phyloP scores from a whole-genome alignment of 768 basidiomycete genomes.

The Calocybe indica region DNA sequence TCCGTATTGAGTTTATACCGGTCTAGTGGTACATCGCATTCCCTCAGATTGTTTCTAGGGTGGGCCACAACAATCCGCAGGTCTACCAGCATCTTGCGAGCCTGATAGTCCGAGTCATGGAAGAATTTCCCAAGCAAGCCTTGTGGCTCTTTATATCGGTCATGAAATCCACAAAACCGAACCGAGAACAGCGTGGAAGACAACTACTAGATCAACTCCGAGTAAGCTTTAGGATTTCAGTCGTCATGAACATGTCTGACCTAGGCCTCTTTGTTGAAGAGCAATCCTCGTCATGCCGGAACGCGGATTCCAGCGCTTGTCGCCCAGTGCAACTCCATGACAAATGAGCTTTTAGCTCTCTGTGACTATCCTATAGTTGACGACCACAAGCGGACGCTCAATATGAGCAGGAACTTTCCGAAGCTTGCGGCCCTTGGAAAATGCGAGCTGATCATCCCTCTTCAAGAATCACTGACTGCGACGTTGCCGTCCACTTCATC shows the following conservation, averaged over 20 bases:
- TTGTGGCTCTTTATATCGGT: slow-evolving; percentile 91
- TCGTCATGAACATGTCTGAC: background rate
- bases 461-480: slow-evolving; percentile 90
- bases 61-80: slow-evolving; percentile 63
- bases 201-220: slow-evolving; percentile 51
- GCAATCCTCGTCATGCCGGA: slow-evolving; percentile 41
- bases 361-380: slow-evolving; percentile 50
- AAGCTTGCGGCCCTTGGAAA: slow-evolving; percentile 49
- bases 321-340: slow-evolving; percentile 51
- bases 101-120: slow-evolving; percentile 71
- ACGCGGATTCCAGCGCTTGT: slow-evolving; percentile 46
- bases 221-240: slow-evolving; percentile 28
- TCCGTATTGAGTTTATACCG: slow-evolving; percentile 3
- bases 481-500: slow-evolving; percentile 73
- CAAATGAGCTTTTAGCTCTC: slow-evolving; percentile 60
- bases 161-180: slow-evolving; percentile 71
- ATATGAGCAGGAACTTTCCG: slow-evolving; percentile 53
- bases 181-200: slow-evolving; percentile 55
- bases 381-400: slow-evolving; percentile 28
- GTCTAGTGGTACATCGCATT: slow-evolving; percentile 91
- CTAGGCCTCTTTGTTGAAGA: background rate
- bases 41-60: slow-evolving; percentile 93
- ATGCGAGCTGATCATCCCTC: slow-evolving; percentile 75
- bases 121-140: slow-evolving; percentile 82
- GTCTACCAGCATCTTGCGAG: slow-evolving; percentile 55